A percentile compares a stretch with the other conserved stretches of the same genome.
Conservation (phyloP, 306 rosid species). For the Quillaja saponaria region DNA sequence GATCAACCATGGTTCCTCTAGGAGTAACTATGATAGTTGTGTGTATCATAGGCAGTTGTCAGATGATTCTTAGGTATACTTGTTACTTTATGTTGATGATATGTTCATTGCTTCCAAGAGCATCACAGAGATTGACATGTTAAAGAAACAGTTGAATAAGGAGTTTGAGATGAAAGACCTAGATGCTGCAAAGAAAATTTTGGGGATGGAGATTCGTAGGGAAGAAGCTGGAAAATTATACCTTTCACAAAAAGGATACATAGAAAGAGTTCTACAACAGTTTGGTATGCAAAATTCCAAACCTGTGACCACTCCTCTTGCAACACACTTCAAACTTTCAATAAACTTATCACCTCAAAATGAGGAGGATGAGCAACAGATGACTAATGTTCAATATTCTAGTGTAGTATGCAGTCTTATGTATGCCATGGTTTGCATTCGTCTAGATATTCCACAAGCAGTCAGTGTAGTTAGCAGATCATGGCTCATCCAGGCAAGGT, state of each 20-base stretch:
- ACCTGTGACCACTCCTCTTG: background rate
- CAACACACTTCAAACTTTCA: background rate
- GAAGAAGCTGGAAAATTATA: background rate
- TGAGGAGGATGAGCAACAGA: background rate
- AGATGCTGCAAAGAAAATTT: background rate
- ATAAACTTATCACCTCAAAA: background rate
- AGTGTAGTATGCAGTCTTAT: background rate
- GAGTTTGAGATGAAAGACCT: background rate
- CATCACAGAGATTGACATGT: too few relatives aligned
- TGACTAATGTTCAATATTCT: background rate
- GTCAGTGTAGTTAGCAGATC: background rate
- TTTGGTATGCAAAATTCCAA: background rate
- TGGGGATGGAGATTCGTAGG: too few relatives aligned
- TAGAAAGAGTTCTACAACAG: background rate
- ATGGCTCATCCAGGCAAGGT: background rate
- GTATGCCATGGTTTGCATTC: background rate
- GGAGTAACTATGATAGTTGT: background rate
- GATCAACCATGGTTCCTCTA: too few relatives aligned
- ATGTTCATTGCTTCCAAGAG: too few relatives aligned
- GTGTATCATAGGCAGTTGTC: too few relatives aligned
- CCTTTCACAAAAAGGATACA: too few relatives aligned
- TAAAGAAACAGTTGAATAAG: too few relatives aligned
- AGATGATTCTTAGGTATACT: background rate
- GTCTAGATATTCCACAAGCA: background rate
- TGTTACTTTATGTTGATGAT: too few relatives aligned